These are phyloP conservation scores for Schizosaccharomyces cryophilus DNA, from an alignment of 805 yeast species.

Conservation along the genomic window DNA sequence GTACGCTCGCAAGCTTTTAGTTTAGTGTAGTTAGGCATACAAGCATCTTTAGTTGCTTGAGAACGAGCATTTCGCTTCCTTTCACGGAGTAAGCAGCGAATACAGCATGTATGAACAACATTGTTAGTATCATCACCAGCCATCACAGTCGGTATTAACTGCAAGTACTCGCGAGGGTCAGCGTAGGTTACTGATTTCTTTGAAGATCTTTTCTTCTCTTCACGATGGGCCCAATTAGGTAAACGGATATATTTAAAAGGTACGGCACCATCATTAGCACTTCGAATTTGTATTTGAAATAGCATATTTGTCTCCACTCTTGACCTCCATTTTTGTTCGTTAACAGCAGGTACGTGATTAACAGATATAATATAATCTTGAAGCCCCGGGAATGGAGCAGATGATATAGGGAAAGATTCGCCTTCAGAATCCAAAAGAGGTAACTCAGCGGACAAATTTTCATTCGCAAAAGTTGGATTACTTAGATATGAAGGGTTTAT, in stretches of 20 bases:
- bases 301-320: not conserved
- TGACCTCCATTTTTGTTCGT: not conserved
- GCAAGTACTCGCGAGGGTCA: not conserved
- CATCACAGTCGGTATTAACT: not conserved
- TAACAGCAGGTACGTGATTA: not conserved
- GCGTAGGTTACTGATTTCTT: not conserved
- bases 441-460: no score
- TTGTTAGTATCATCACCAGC: not conserved
- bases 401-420: not conserved
- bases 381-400: not conserved
- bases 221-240: not conserved
- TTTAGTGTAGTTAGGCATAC: not conserved
- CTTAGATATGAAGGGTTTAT: no score
- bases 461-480: no score
- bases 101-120: not conserved
- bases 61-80: conserved; percentile 1
- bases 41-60: not conserved
- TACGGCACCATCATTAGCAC: not conserved
- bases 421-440: no score
- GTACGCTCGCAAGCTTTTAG: not conserved
- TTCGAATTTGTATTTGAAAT: not conserved
- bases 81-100: not conserved
- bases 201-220: not conserved
- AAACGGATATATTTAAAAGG: not conserved
- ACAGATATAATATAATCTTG: not conserved